Percentiles rank a stretch among this genome's conserved stretches.
Conservation (phyloP, 345 rosid genomes). For the Pugionium dolabratum region DNA sequence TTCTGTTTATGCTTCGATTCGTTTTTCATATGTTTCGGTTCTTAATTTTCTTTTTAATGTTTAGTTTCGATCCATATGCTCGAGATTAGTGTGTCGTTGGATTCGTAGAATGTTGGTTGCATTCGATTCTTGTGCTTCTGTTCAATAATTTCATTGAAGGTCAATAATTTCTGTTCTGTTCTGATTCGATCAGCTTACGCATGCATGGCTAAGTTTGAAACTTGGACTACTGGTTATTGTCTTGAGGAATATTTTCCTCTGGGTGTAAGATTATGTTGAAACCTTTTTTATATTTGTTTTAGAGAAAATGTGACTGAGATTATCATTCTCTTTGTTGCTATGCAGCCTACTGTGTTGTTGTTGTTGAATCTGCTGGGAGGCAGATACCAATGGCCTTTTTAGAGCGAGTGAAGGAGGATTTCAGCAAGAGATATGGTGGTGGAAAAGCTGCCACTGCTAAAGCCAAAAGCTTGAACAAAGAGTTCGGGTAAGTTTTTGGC, state of each 20-base stretch:
- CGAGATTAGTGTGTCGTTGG: background rate
- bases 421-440: slow-evolving; percentile 75
- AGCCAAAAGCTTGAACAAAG: slow-evolving; percentile 75
- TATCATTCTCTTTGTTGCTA: background rate
- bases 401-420: slow-evolving; percentile 84
- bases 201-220: slow-evolving; percentile 1
- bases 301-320: background rate
- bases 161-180: background rate
- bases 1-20: background rate
- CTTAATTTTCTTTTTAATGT: background rate
- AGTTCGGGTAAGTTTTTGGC: slow-evolving; percentile 52
- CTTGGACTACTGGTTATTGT: background rate
- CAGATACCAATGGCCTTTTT: slow-evolving; percentile 82
- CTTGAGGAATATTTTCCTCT: background rate
- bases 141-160: too few species aligned
- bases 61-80: slow-evolving; percentile 3
- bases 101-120: background rate
- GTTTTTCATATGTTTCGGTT: background rate
- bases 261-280: background rate
- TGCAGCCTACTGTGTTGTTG: slow-evolving; percentile 92
- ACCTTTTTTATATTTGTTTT: background rate
- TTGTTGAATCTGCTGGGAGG: slow-evolving; percentile 80
- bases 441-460: slow-evolving; percentile 77
- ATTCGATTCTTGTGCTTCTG: background rate
- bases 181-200: background rate